Conservation (phyloP, 192 early-diverging fungal species). For the Mortierella alpina region DNA sequence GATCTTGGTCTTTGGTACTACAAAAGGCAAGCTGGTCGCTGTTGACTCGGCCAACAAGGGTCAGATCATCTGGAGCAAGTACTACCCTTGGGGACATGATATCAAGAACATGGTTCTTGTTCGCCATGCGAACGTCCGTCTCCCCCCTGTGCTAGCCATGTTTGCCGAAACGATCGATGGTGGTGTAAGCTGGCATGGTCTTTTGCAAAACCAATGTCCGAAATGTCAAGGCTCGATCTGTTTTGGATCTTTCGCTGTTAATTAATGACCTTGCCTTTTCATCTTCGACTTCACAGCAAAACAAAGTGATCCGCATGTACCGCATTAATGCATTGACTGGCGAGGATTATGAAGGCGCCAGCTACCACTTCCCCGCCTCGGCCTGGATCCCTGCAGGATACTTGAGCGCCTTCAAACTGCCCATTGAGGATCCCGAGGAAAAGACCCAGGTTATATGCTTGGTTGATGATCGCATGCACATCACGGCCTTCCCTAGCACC, state of each 20-base stretch:
- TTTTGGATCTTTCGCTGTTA: not conserved
- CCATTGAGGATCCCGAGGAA: conserved; percentile 71
- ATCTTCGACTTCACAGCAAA: conserved; percentile 18
- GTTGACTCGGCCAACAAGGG: conserved; percentile 83
- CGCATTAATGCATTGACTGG: conserved; percentile 78
- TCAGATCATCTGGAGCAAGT: conserved; percentile 80
- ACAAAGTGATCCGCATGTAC: conserved; percentile 48
- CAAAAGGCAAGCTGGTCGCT: conserved; percentile 85
- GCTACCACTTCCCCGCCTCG: conserved; percentile 56
- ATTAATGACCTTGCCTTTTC: not conserved
- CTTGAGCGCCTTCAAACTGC: conserved; percentile 68
- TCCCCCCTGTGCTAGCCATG: conserved; percentile 78
- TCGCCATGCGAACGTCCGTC: conserved; percentile 71
- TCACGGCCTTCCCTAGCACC: conserved; percentile 68
- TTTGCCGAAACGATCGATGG: conserved; percentile 61
- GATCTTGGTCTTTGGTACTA: conserved; percentile 82
- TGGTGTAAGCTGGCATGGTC: conserved; percentile 19
- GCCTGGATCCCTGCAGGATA: conserved; percentile 50
- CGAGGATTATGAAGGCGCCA: conserved; percentile 54
- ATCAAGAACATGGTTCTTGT: conserved; percentile 62
- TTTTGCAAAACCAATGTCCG: no score
- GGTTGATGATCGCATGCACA: conserved; percentile 61
- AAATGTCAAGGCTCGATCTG: not conserved
- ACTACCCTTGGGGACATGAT: conserved; percentile 49
- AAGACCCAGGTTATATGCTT: conserved; percentile 65